A percentile compares a stretch with the other conserved stretches of the same genome.
Evolutionary conservation across 202 grass and related monocot species (phyloP).

Genomic region (Musa balbisiana): DNA sequence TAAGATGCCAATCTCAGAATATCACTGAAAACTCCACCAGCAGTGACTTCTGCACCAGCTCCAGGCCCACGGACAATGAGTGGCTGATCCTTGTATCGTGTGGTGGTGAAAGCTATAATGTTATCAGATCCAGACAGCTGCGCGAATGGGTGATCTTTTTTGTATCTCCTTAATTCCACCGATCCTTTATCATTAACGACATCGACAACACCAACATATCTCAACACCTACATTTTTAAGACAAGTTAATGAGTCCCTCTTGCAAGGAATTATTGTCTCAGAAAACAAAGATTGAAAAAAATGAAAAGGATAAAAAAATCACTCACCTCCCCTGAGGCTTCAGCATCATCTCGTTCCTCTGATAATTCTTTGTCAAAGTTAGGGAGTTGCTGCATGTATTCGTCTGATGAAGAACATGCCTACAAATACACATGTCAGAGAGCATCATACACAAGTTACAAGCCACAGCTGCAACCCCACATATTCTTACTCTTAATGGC

Average conservation of each 20-base stretch:
- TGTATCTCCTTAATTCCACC: constrained; percentile 69
- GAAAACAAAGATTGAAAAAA: too few species aligned
- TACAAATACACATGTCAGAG: constrained; percentile 13
- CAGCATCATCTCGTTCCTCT: constrained; percentile 54
- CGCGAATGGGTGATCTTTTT: constrained; percentile 69
- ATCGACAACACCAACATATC: constrained; percentile 78
- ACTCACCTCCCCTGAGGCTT: constrained; percentile 60
- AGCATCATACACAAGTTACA: not conserved
- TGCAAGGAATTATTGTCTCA: not conserved
- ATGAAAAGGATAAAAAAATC: not conserved
- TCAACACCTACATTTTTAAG: constrained; percentile 55
- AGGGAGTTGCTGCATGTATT: constrained; percentile 84
- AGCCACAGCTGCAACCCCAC: not conserved
- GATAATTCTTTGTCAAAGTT: constrained; percentile 63
- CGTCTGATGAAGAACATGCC: constrained; percentile 65
- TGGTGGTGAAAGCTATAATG: constrained; percentile 91
- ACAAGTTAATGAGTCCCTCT: constrained; percentile 4
- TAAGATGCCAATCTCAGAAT: constrained; percentile 80
- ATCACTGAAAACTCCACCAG: constrained; percentile 87
- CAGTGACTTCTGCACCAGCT: constrained; percentile 84
- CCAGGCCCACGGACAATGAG: constrained; percentile 84
- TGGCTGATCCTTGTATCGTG: constrained; percentile 80
- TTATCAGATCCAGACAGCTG: constrained; percentile 89
- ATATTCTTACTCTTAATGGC: constrained; percentile 45
- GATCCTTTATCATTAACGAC: constrained; percentile 41